Percentiles rank a stretch among this genome's conserved stretches.
These are phyloP conservation scores for Aspergillus diversus DNA, from an alignment of 495 filamentous ascomycete genomes.

Conservation along the genomic window DNA sequence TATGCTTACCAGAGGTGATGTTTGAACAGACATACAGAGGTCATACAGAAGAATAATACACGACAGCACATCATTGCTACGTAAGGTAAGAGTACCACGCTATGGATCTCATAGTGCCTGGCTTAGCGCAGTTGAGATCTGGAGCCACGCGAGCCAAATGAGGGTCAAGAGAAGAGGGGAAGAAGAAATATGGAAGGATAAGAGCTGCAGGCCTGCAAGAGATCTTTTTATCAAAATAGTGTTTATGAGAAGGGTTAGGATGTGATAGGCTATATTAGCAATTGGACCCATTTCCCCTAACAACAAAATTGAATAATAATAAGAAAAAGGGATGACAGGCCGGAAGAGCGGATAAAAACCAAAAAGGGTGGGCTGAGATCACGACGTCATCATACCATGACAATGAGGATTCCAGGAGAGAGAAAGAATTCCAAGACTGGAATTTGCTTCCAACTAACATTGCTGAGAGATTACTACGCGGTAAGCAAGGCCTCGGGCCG, in stretches of 20 bases:
- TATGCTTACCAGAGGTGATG: not conserved
- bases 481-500: not conserved
- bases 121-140: conserved; percentile 28
- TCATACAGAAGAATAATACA: not conserved
- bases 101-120: conserved; percentile 31
- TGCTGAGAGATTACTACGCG: not conserved
- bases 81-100: conserved; percentile 20
- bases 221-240: conserved; percentile 27
- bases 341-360: not conserved
- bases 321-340: not conserved
- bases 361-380: not conserved
- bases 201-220: conserved; percentile 31
- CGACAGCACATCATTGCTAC: conserved; percentile 4
- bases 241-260: conserved; percentile 4
- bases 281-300: conserved; percentile 11
- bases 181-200: conserved; percentile 27
- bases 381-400: conserved; percentile 36
- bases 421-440: conserved; percentile 1
- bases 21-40: not conserved
- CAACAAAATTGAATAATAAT: not conserved
- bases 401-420: conserved; percentile 22
- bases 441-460: not conserved
- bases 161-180: conserved; percentile 20
- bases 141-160: conserved; percentile 30
- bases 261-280: conserved; percentile 17